phyloP scores from a whole-genome alignment of 176 grass and related monocot genomes.

The Pharus latifolius region DNA sequence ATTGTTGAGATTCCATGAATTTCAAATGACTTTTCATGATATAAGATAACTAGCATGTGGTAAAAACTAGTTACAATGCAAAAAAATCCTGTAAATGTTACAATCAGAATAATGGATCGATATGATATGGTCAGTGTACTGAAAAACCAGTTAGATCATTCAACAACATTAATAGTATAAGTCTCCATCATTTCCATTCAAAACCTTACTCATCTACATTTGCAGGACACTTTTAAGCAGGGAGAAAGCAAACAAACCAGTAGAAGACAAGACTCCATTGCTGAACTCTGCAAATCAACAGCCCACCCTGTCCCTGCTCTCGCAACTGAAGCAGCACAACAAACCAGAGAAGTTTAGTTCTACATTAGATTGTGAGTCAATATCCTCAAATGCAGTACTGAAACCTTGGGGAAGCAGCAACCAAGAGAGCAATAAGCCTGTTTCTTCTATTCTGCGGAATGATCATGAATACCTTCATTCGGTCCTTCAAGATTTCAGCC shows the following conservation, averaged over 20 bases:
- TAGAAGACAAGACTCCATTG: slow-evolving; percentile 14
- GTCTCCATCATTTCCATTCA: background rate
- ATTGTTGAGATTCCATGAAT: background rate
- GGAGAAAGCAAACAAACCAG: slow-evolving; percentile 37
- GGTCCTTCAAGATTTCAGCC: slow-evolving; percentile 56
- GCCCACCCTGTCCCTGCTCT: slow-evolving; percentile 30
- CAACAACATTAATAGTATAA: background rate
- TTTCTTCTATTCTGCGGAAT: slow-evolving; percentile 12
- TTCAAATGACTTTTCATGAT: background rate
- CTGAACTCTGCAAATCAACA: slow-evolving; percentile 10
- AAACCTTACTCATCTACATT: background rate
- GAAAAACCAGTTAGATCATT: background rate
- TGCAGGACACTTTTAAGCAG: slow-evolving; percentile 45
- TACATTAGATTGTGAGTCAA: background rate
- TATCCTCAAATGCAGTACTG: slow-evolving; percentile 26
- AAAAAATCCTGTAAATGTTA: background rate
- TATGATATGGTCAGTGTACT: background rate
- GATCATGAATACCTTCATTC: slow-evolving; percentile 40
- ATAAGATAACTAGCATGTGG: background rate
- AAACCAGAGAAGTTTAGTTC: slow-evolving; percentile 20
- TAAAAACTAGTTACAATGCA: background rate
- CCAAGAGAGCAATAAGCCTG: slow-evolving; percentile 27
- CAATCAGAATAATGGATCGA: background rate
- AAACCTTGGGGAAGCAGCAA: slow-evolving; percentile 42
- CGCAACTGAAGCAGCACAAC: slow-evolving; percentile 35